Evolutionary conservation across 176 grass and related monocot genomes (phyloP).

Genomic region (Aegilops longissima): DNA sequence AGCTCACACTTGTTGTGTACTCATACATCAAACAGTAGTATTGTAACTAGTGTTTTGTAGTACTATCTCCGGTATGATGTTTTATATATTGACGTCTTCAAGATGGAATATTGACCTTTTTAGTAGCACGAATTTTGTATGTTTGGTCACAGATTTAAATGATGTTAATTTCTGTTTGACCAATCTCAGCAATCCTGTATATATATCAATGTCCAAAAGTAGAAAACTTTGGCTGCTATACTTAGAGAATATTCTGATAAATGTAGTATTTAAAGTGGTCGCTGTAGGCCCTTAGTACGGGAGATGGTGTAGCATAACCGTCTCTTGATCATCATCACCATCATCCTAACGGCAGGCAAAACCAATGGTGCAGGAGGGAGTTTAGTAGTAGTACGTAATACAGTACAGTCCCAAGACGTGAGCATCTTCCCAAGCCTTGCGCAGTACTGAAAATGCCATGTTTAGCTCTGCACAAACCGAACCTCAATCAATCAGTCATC

Average conservation of each 20-base stretch:
- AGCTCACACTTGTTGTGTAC: no score
- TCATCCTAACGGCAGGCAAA: not conserved
- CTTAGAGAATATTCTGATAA: not conserved
- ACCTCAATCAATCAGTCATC: not conserved
- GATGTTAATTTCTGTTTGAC: not conserved
- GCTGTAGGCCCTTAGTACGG: constrained; percentile 8
- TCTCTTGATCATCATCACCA: not conserved
- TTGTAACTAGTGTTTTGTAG: no score
- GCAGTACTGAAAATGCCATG: not conserved
- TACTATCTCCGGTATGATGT: no score
- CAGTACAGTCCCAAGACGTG: not conserved
- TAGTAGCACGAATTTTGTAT: no score
- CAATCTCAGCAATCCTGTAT: not conserved
- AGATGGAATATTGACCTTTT: no score
- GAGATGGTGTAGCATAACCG: not conserved
- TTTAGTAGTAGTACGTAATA: no score
- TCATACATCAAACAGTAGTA: no score
- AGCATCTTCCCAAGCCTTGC: constrained; percentile 10
- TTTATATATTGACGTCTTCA: no score
- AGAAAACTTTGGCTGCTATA: not conserved
- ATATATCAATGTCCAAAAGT: not conserved
- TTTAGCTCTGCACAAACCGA: not conserved
- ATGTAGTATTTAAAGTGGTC: not conserved
- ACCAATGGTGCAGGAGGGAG: no score
- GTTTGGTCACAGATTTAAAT: no score